Evolutionary conservation across 768 basidiomycete species (phyloP).

Genomic region (Suillus bovinus): DNA sequence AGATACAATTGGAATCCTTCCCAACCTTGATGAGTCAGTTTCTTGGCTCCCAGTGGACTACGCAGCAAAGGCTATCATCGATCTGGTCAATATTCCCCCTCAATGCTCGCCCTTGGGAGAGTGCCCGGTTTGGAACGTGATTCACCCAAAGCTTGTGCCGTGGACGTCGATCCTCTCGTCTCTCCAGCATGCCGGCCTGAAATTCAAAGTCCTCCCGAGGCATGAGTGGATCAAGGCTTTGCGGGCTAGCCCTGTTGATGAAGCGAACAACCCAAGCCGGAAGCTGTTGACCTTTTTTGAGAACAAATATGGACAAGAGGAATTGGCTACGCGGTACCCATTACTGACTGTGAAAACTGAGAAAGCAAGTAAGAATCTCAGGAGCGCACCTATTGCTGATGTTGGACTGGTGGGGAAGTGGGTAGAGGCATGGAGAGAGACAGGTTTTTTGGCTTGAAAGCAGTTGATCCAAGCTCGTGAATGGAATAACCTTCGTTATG

Average conservation of each 20-base stretch:
- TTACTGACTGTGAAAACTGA: constrained; percentile 15
- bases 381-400: constrained; percentile 15
- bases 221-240: constrained; percentile 27
- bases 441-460: constrained; percentile 34
- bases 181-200: constrained; percentile 37
- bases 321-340: constrained; percentile 11
- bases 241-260: constrained; percentile 22
- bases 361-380: constrained; percentile 19
- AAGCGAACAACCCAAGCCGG: constrained; percentile 24
- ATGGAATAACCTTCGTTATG: no score
- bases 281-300: constrained; percentile 28
- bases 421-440: constrained; percentile 42
- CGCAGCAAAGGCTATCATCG: constrained; percentile 47
- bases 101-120: background rate
- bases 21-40: constrained; percentile 31
- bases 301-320: constrained; percentile 23
- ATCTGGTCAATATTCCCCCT: constrained; percentile 35
- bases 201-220: constrained; percentile 21
- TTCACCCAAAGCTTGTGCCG: constrained; percentile 15
- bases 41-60: constrained; percentile 56
- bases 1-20: constrained; percentile 39
- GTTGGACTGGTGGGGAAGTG: constrained; percentile 41
- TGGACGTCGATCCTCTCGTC: constrained; percentile 44
- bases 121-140: constrained; percentile 26
- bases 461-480: no score